Conservation (phyloP, 1,139 yeast genomes). For the Zygoascus sp. region DNA sequence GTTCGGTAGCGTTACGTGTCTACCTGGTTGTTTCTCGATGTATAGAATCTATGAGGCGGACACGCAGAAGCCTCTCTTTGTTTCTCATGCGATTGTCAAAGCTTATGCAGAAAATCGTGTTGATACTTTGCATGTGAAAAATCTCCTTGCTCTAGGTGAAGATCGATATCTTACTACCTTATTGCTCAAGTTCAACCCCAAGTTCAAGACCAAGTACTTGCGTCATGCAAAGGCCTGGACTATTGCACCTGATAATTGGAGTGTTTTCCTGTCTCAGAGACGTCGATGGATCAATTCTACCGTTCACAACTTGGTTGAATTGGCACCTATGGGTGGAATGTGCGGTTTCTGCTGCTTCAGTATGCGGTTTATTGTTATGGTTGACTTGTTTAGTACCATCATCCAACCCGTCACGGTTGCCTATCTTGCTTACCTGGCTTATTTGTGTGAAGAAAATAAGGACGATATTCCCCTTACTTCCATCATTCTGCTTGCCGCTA, state of each 20-base stretch:
- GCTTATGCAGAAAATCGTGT: slow-evolving; percentile 38
- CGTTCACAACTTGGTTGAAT: slow-evolving; percentile 40
- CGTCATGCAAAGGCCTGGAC: slow-evolving; percentile 41
- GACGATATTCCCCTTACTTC: slow-evolving; percentile 38
- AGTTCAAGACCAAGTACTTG: slow-evolving; percentile 38
- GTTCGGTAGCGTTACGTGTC: slow-evolving; percentile 42
- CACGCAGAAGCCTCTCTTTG: slow-evolving; percentile 39
- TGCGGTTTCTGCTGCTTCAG: slow-evolving; percentile 44
- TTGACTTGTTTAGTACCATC: slow-evolving; percentile 39
- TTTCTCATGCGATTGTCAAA: slow-evolving; percentile 37
- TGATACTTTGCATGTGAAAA: slow-evolving; percentile 41
- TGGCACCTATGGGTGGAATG: slow-evolving; percentile 39
- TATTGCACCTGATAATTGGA: slow-evolving; percentile 43
- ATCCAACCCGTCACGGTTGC: slow-evolving; percentile 42
- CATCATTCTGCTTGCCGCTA: slow-evolving; percentile 37
- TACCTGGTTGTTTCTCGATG: slow-evolving; percentile 43
- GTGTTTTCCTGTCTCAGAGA: slow-evolving; percentile 41
- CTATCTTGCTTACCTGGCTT: slow-evolving; percentile 39
- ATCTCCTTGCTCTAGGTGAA: slow-evolving; percentile 41
- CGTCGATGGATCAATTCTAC: slow-evolving; percentile 46
- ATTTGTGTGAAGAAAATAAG: slow-evolving; percentile 31
- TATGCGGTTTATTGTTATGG: slow-evolving; percentile 40
- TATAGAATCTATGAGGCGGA: slow-evolving; percentile 37
- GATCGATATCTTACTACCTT: slow-evolving; percentile 42
- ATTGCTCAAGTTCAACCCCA: slow-evolving; percentile 37